Base-by-base conservation (phyloP, 139 green algal genomes). In the Marvania coccoides region DNA sequence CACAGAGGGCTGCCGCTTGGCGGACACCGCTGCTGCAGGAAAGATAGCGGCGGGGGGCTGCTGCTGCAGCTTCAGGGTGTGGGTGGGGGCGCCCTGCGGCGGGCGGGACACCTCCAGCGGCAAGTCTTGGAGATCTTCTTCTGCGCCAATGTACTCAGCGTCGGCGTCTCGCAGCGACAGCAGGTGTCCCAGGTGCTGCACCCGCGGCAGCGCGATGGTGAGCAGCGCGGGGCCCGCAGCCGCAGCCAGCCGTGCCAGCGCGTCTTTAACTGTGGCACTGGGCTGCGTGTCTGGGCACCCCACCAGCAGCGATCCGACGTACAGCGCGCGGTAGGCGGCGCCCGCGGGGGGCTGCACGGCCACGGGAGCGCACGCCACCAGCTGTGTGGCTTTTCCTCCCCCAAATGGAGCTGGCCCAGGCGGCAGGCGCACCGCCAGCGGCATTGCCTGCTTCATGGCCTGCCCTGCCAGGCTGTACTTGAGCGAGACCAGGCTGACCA, bases 261-360 rank as follows among this genome's bases (percentile, higher is more conserved):
- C 23, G 10, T 3, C 26, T 33, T 31, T 35, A 9, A 56, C 26
- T 2, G 5, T 8, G 6, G 35, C 7, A 35, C 47, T 34, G 23
- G 63, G 29, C 13, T 46, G 56, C 9, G 15, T 34, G 34, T 12
- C 40, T 5, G 4, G 33, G 30, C 40, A 66, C 3, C 68, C 67
- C 28, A 56, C 58, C 35, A 75, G 61, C 28, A 75, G 33, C 9
- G 68, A 48, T 38, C 68, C 68, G 31, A 75, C 68, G 31, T 36
- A 58, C 34, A 75, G 42, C 13, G 59, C 33, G 2, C 34, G 8
- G 28, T 9, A 3, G 26, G 26, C 30, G 15, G n/a, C 36, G 10
- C 15, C 58, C 6, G 55, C 67, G 13, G 6, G 5, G 5, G 65
- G n/a, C 12, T 31, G 15, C 34, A 71, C 7, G 8, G 35, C 36